Conservation (phyloP, 2,329 filamentous ascomycete genomes). For the Diaporthe destruens region DNA sequence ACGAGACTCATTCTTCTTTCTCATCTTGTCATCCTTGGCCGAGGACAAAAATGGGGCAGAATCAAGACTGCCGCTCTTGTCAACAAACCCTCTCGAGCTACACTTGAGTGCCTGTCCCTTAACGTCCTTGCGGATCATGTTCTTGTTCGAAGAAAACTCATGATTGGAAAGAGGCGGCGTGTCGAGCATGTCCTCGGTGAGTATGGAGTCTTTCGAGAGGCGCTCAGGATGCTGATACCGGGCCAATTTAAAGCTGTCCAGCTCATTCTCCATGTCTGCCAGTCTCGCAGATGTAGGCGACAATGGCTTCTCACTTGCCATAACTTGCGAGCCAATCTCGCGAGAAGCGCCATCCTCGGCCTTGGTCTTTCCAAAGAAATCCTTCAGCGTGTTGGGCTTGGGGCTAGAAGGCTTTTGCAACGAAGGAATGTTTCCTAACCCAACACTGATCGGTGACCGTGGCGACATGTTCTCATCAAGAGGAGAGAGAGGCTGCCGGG, state of each 20-base stretch:
- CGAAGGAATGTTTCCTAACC: neutral
- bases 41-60: neutral
- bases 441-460: neutral
- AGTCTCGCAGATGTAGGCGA: neutral
- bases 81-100: no score
- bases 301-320: neutral
- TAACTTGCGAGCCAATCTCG: neutral
- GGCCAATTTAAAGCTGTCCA: neutral
- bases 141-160: neutral
- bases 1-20: constrained; percentile 27
- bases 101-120: neutral
- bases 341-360: neutral
- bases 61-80: neutral
- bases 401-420: constrained; percentile 12
- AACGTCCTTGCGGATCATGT: neutral
- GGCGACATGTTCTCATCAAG: constrained; percentile 4
- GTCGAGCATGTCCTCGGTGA: constrained; percentile 13
- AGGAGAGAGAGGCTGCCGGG: constrained; percentile 22
- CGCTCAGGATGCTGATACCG: neutral
- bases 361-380: constrained; percentile 20
- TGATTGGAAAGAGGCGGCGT: neutral
- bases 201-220: neutral
- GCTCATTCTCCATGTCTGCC: constrained; percentile 16
- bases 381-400: constrained; percentile 11
- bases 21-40: neutral